A percentile compares a stretch with the other conserved stretches of the same genome.
These are phyloP conservation scores for Phanerochaete carnosa DNA, from an alignment of 768 basidiomycete species.

Conservation along the genomic window DNA sequence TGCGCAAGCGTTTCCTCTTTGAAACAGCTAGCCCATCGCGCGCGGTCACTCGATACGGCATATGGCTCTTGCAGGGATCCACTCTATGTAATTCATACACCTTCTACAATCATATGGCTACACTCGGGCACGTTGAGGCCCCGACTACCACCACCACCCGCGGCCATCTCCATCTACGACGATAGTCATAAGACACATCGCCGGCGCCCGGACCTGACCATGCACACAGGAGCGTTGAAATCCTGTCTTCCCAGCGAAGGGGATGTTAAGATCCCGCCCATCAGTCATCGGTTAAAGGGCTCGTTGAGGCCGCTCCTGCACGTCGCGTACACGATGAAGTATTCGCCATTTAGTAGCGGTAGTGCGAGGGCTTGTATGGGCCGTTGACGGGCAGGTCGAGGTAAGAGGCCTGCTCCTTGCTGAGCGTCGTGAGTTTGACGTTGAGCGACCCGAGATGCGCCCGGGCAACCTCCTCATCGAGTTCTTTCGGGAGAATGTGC, in stretches of 20 bases:
- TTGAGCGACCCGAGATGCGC: slow-evolving; percentile 90
- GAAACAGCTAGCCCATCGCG: no score
- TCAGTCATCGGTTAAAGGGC: slow-evolving; percentile 31
- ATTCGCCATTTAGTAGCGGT: slow-evolving; percentile 49
- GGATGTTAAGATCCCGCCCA: slow-evolving; percentile 30
- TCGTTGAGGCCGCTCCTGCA: slow-evolving; percentile 52
- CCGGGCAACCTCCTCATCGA: slow-evolving; percentile 98
- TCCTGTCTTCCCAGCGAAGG: slow-evolving; percentile 16
- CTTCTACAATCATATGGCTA: background rate
- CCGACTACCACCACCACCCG: slow-evolving; percentile 16
- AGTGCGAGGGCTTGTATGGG: slow-evolving; percentile 72
- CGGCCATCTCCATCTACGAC: slow-evolving; percentile 14
- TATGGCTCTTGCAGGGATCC: no score
- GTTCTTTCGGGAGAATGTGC: slow-evolving; percentile 97
- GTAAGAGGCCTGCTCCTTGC: slow-evolving; percentile 77
- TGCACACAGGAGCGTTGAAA: slow-evolving; percentile 21
- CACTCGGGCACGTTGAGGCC: slow-evolving; percentile 26
- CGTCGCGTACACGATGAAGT: slow-evolving; percentile 13
- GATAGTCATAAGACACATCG: slow-evolving; percentile 13
- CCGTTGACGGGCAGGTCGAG: slow-evolving; percentile 86
- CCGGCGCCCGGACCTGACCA: slow-evolving; percentile 15
- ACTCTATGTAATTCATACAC: background rate
- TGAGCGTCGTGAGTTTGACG: slow-evolving; percentile 86
- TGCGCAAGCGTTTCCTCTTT: no score
- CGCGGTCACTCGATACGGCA: no score